phyloP scores from a whole-genome alignment of 163 green algal species.

The Chlamydomonas reinhardtii region DNA sequence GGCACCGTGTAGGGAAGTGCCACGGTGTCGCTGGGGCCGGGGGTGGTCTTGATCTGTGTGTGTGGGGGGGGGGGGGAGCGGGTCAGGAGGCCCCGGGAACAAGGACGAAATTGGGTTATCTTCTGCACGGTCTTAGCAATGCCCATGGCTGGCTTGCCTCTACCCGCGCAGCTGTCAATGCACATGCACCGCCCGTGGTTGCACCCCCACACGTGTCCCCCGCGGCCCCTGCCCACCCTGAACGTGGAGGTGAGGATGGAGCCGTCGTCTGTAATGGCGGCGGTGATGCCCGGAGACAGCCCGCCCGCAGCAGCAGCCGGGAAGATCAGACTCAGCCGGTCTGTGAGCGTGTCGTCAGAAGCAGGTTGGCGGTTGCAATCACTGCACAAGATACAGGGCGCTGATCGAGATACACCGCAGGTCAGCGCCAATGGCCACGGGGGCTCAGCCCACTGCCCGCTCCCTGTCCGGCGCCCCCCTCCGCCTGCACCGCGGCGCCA shows the following conservation, averaged over 20 bases:
- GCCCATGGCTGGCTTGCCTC: too few species aligned
- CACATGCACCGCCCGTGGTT: background rate
- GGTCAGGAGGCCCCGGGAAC: too few species aligned
- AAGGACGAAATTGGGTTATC: too few species aligned
- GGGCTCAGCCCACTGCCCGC: too few species aligned
- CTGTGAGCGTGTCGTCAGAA: too few species aligned
- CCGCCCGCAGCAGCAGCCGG: background rate
- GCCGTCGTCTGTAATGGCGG: background rate
- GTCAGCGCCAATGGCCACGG: too few species aligned
- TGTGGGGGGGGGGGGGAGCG: background rate
- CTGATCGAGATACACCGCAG: too few species aligned
- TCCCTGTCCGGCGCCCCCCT: too few species aligned
- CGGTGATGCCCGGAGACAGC: background rate
- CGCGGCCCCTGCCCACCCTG: background rate
- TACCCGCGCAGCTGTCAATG: too few species aligned
- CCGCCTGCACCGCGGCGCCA: too few species aligned
- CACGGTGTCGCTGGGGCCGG: background rate
- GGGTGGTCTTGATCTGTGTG: background rate
- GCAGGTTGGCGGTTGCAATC: background rate
- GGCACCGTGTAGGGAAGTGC: background rate
- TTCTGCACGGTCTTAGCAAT: too few species aligned
- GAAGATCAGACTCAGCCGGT: constrained; percentile 21
- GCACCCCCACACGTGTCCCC: background rate
- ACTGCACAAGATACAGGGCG: too few species aligned
- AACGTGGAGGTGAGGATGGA: background rate